Conservation (phyloP, 139 green algal species). For the Picochlorum sp. region DNA sequence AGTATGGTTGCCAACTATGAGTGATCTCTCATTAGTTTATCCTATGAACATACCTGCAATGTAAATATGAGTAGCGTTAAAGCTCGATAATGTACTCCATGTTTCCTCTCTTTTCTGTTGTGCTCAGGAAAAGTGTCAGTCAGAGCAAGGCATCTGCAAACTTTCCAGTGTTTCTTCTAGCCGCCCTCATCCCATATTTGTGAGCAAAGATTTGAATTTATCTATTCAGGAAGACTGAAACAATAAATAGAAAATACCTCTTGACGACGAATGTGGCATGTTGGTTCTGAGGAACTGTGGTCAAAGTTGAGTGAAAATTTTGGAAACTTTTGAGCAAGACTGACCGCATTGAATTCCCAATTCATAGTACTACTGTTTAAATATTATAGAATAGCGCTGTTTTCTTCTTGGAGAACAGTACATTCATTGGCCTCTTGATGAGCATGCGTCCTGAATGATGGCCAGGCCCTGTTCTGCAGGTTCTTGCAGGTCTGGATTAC, state of each 20-base stretch:
- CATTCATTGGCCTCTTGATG: not conserved
- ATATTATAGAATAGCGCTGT: slow-evolving; percentile 1
- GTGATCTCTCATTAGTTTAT: not conserved
- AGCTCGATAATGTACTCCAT: not conserved
- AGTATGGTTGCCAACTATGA: no score
- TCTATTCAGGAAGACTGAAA: slow-evolving; percentile 1
- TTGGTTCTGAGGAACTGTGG: not conserved
- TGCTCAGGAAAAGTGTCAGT: not conserved
- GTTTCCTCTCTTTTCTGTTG: slow-evolving; percentile 1
- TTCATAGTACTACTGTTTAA: not conserved
- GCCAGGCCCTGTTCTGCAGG: not conserved
- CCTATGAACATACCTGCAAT: not conserved
- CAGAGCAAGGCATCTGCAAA: slow-evolving; percentile 1
- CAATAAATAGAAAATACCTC: slow-evolving; percentile 5
- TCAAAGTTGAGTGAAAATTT: not conserved
- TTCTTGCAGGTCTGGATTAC: not conserved
- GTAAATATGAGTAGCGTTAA: slow-evolving; percentile 1
- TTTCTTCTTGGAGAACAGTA: slow-evolving; percentile 1
- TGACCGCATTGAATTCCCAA: not conserved
- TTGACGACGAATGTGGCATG: slow-evolving; percentile 1
- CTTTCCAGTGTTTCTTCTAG: slow-evolving; percentile 1
- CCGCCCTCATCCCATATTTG: not conserved
- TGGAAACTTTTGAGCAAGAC: slow-evolving; percentile 6
- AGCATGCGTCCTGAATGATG: not conserved
- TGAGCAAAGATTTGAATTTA: not conserved